Base-by-base conservation (phyloP, 495 filamentous ascomycete species). In the Neurospora sp. region DNA sequence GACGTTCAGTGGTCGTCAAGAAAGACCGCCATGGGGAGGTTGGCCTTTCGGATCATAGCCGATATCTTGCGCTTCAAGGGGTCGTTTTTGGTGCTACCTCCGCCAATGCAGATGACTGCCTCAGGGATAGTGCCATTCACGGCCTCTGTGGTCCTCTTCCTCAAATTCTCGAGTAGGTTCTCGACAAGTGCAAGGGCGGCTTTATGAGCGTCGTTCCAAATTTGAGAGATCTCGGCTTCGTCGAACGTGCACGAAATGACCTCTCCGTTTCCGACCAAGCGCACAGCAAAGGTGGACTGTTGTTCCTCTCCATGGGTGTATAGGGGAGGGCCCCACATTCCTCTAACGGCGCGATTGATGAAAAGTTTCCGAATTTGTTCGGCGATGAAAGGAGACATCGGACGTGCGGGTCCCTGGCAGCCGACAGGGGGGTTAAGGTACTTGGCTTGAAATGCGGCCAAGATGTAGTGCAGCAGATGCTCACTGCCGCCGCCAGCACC, bases 271-370 rank as follows among this genome's bases (percentile, higher is more conserved):
- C 2, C 27, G 1, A 27, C 27, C 27, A 27, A 27, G 27, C 27
- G 27, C 27, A 27, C 27, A 27, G 27, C 2, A 2, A 27, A 27
- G 27, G 27, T 27, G 27, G 2, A 27, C 27, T 27, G 27, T 2
- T 27, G 27, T 27, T 27, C 27, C 27, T 27, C 27, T 27, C 27
- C 27, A 27, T 1, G 27, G 2, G 1, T 27, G 27, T 27, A 27
- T 1, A 27, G 27, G 1, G 2, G 27, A 27, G 48, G 48, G 1
- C 48, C 48, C 48, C 20, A 59, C 2, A 14, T 1, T 14, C 10
- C 20, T 12, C 11, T 12, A 3, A 7, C 23, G 2, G 0, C 3
- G 0, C 2, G 0, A 11, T 16, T 4, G 4, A 4, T 27, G 20
- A 59, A 59, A 5, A 0, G 3, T 3, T 59, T 3, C 2, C 48